phyloP scores from a whole-genome alignment of 2,329 filamentous ascomycete species.

The Penicillium expansum region DNA sequence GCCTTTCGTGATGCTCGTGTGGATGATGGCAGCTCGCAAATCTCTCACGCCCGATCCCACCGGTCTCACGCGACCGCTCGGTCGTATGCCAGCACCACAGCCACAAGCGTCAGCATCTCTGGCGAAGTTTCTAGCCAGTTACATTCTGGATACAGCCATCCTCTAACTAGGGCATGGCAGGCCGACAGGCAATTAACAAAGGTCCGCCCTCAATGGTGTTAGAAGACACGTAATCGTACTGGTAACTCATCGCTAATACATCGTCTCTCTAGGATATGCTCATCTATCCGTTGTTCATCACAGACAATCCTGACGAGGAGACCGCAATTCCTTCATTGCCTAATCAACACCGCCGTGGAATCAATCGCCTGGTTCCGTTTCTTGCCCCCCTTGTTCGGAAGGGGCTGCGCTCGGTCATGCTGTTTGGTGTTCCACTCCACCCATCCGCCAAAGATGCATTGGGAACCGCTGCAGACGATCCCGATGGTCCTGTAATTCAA shows the following conservation, averaged over 20 bases:
- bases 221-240: not conserved
- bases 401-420: conserved; percentile 86
- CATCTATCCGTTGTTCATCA: conserved; percentile 95
- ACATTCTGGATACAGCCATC: conserved; percentile 78
- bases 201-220: conserved; percentile 47
- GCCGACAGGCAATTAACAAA: conserved; percentile 82
- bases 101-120: conserved; percentile 52
- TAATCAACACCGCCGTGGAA: conserved; percentile 80
- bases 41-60: conserved; percentile 43
- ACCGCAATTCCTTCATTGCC: conserved; percentile 85
- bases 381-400: conserved; percentile 83
- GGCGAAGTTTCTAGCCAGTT: conserved; percentile 77
- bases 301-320: conserved; percentile 91
- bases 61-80: conserved; percentile 40
- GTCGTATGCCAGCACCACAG: conserved; percentile 48
- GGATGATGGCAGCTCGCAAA: conserved; percentile 45
- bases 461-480: conserved; percentile 89
- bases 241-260: not conserved
- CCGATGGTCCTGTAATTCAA: conserved; percentile 84
- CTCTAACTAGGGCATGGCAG: conserved; percentile 76
- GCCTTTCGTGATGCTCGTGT: conserved; percentile 43
- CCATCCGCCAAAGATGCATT: conserved; percentile 83
- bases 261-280: conserved; percentile 74
- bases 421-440: conserved; percentile 88
- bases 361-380: conserved; percentile 82